Base-by-base conservation (phyloP, 2,329 filamentous ascomycete species). In the Aureobasidium sp. region DNA sequence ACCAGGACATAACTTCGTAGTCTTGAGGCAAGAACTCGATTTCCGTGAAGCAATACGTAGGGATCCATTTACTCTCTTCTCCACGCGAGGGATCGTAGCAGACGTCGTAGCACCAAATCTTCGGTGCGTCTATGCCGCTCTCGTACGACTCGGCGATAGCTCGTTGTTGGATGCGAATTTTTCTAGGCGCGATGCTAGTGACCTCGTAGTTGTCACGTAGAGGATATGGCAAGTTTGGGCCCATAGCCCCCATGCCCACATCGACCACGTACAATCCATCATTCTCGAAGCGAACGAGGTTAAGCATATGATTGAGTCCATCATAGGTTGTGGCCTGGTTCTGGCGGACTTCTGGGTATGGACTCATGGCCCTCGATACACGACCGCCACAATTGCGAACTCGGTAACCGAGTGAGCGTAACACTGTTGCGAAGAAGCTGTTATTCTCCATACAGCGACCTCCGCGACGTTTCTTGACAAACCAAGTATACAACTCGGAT, bases 401-500 rank as follows among this genome's bases (percentile, higher is more conserved):
- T 16, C 72, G 72, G 69, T 84, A 89, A 0, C 86, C 86, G 31
- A 90, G 71, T 0, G 81, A 83, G 31, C 80, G 77, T 58, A 90
- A 71, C 11, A 89, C 74, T 3, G 79, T 81, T 9, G 79, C 81
- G 66, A 89, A 84, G 42, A 90, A 75, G 7, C 77, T 74, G 42
- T 87, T 87, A 67, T 83, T 87, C 73, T 90, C 87, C 85, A 90
- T 87, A 73, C 87, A 89, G 67, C 89, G 89, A 2, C 87, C 88
- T 42, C 88, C 87, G 54, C 85, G 75, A 3, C 80, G 79, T 50
- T 69, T 62, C 1, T 38, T 25, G 40, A 75, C 80, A 38, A 90
- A 79, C 72, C 89, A 89, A 33, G 82, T 76, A 71, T 83, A 89
- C 10, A 89, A 73, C 1, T 75, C 74, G 16, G 84, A 74, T 0